phyloP scores from a whole-genome alignment of 2,329 filamentous ascomycete species.

The Polychaeton citri region DNA sequence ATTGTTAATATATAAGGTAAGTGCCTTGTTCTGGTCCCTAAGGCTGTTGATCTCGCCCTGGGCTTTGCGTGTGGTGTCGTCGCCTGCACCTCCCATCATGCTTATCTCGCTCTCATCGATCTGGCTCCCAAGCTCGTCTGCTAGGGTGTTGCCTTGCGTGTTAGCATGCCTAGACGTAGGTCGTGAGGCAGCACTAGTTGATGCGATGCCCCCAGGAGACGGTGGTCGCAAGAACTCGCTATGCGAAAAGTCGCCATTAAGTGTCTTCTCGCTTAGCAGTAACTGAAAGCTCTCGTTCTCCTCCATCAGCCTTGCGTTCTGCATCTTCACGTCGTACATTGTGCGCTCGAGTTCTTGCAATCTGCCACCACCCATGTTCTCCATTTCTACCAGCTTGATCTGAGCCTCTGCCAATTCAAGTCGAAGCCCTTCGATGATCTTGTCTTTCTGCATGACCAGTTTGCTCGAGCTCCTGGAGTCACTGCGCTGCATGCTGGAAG shows the following conservation, averaged over 20 bases:
- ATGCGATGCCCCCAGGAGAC: slow-evolving; percentile 14
- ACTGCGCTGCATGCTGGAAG: slow-evolving; percentile 71
- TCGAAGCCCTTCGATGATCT: slow-evolving; percentile 81
- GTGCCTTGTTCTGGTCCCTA: slow-evolving; percentile 91
- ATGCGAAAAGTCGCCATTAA: slow-evolving; percentile 78
- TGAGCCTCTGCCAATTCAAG: slow-evolving; percentile 89
- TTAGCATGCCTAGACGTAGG: slow-evolving; percentile 15
- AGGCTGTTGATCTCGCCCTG: slow-evolving; percentile 67
- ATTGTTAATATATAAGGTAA: slow-evolving; percentile 97
- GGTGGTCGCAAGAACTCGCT: slow-evolving; percentile 58
- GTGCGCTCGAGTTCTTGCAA: slow-evolving; percentile 82
- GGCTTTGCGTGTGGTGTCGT: slow-evolving; percentile 49
- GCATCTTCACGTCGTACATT: slow-evolving; percentile 84
- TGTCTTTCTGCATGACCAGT: slow-evolving; percentile 86
- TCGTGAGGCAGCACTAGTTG: slow-evolving; percentile 8
- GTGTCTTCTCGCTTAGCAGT: slow-evolving; percentile 82
- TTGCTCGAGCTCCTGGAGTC: slow-evolving; percentile 74
- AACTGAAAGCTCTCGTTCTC: slow-evolving; percentile 98
- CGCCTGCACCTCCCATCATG: slow-evolving; percentile 34
- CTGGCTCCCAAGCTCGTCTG: slow-evolving; percentile 71
- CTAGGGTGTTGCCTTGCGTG: slow-evolving; percentile 47
- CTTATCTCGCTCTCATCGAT: slow-evolving; percentile 35
- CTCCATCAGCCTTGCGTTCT: slow-evolving; percentile 91
- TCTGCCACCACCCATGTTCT: slow-evolving; percentile 80
- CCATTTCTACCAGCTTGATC: slow-evolving; percentile 86